A percentile compares a stretch with the other conserved stretches of the same genome.
phyloP scores from a whole-genome alignment of 1,284 basidiomycete genomes.

The Phellinidium pouzarii region DNA sequence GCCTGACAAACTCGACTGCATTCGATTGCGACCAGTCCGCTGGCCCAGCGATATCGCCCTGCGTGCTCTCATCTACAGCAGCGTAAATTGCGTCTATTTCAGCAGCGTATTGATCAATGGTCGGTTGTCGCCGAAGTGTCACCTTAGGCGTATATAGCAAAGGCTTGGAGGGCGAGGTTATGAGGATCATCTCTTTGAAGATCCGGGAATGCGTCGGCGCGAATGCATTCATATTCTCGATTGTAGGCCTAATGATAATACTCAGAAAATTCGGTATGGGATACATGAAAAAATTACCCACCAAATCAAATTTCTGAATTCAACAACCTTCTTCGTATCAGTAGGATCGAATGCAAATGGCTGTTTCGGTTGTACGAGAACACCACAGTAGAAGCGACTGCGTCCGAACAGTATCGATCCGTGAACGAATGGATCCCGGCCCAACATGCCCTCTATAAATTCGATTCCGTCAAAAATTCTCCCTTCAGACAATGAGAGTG shows the following conservation, averaged over 20 bases:
- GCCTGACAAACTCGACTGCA: slow-evolving; percentile 14
- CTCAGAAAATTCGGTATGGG: not conserved
- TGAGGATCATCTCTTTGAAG: slow-evolving; percentile 19
- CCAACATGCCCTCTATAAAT: slow-evolving; percentile 32
- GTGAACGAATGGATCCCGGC: slow-evolving; percentile 29
- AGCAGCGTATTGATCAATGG: slow-evolving; percentile 16
- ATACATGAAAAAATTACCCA: not conserved
- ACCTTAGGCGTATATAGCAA: slow-evolving; percentile 21
- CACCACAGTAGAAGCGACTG: slow-evolving; percentile 35
- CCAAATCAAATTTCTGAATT: slow-evolving; percentile 11
- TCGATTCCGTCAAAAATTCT: not conserved
- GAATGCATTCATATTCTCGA: not conserved
- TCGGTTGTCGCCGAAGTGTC: slow-evolving; percentile 11
- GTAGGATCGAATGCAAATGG: slow-evolving; percentile 19
- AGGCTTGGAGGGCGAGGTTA: slow-evolving; percentile 15
- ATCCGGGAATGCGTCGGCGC: slow-evolving; percentile 9
- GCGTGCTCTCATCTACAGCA: slow-evolving; percentile 16
- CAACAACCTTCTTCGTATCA: slow-evolving; percentile 3
- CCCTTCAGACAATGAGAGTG: not conserved
- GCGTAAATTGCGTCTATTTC: slow-evolving; percentile 20
- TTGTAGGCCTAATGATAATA: not conserved
- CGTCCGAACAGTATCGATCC: slow-evolving; percentile 34
- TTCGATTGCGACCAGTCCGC: slow-evolving; percentile 13
- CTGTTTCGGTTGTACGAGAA: slow-evolving; percentile 34
- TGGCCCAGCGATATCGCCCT: slow-evolving; percentile 15